Evolutionary conservation across 192 early-diverging fungal genomes (phyloP).

Genomic region (Glomus cerebriforme): DNA sequence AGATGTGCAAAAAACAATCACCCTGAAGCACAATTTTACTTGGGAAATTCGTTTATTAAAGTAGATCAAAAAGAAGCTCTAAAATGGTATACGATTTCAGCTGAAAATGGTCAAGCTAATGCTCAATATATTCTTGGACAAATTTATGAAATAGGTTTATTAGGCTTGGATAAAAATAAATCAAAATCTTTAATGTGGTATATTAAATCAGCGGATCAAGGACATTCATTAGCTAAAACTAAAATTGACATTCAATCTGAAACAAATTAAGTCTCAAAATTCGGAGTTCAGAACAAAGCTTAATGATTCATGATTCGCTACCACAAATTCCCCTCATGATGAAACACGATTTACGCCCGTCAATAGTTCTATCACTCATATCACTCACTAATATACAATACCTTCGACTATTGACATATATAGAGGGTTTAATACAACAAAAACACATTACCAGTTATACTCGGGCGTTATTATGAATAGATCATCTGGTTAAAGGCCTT

Average conservation of each 20-base stretch:
- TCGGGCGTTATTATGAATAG: too few species aligned
- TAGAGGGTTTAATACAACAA: too few species aligned
- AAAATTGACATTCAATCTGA: not conserved
- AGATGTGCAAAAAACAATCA: not conserved
- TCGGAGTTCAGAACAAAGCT: not conserved
- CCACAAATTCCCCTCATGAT: too few species aligned
- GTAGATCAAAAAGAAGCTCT: not conserved
- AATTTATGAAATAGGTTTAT: not conserved
- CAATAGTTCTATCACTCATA: too few species aligned
- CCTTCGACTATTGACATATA: too few species aligned
- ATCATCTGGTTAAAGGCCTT: too few species aligned
- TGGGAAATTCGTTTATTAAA: not conserved
- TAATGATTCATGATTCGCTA: too few species aligned
- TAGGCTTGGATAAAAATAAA: not conserved
- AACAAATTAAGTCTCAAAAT: not conserved
- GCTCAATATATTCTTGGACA: not conserved
- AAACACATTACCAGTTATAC: too few species aligned
- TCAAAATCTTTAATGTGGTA: not conserved
- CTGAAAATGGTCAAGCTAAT: not conserved
- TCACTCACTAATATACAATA: too few species aligned
- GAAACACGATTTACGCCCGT: too few species aligned
- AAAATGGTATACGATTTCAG: not conserved
- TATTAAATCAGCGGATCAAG: not conserved
- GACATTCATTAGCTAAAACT: not conserved
- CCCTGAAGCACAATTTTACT: not conserved